Evolutionary conservation across 345 rosid species (phyloP).

Genomic region (rapeseed (Brassica napus)): Da-Ae NC_063443.1:14545001-14545500

Average conservation of each 20-base stretch:
- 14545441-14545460: slow-evolving; percentile 40
- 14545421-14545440: slow-evolving; percentile 43
- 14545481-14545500: slow-evolving; percentile 37
- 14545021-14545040: not conserved
- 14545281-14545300: slow-evolving; percentile 47
- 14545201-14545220: slow-evolving; percentile 36
- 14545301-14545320: slow-evolving; percentile 49
- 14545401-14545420: slow-evolving; percentile 37
- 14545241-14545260: slow-evolving; percentile 32
- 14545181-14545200: slow-evolving; percentile 43
- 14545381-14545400: slow-evolving; percentile 33
- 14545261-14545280: slow-evolving; percentile 37
- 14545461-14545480: slow-evolving; percentile 41
- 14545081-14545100: slow-evolving; percentile 39
- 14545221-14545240: slow-evolving; percentile 46
- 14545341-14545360: slow-evolving; percentile 40
- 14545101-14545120: slow-evolving; percentile 33
- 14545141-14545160: slow-evolving; percentile 30
- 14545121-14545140: slow-evolving; percentile 31
- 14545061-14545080: slow-evolving; percentile 14
- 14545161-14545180: slow-evolving; percentile 27
- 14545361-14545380: slow-evolving; percentile 39
- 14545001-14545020: slow-evolving; percentile 3
- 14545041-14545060: not conserved
- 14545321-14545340: slow-evolving; percentile 43